Base-by-base conservation (phyloP, 1,139 yeast genomes). In the Chernovozyma sophiae-reginae region DNA sequence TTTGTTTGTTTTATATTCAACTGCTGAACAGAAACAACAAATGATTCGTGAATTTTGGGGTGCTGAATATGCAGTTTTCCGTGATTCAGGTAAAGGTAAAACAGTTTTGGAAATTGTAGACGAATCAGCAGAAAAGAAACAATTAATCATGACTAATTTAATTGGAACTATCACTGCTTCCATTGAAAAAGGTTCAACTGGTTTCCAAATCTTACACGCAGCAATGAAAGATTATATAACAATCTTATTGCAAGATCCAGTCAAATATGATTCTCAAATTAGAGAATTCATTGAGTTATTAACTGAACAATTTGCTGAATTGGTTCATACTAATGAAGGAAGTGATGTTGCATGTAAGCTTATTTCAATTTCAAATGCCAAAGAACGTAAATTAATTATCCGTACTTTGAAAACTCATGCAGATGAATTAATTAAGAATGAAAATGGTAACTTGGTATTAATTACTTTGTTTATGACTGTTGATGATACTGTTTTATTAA, bases 31-130 rank as follows among this genome's bases (percentile, higher is more conserved):
- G 63, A 86, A 79, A 60, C 77, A 79, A 38, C 96, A 87, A 62
- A 89, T 92, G 82, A 78, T 92, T 46, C 79, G 95, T 59, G 97
- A 92, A 61, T 92, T 92, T 57, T 92, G 95, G 86, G 97, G 97
- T 38, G 77, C 96, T n/a, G 95, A 87, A 62, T 90, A 83, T 55
- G 96, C 97, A 22, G 81, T 87, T 13, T 90, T 92, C 67, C 84
- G 79, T 60, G 92, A 86, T 35, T 72, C 81, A 14, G 90, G 86
- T 36, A 71, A 76, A 45, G 77, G 74, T 15, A 73, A 79, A 56
- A 65, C 77, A 8, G 75, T 92, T 37, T 68, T 74, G 45, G 90
- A 86, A 35, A 78, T 86, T 32, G 70, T 83, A 38, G 69, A 64
- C 6, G 87, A 80, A 48, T 74, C 80, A 47, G 75, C 86, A n/a